Conservation (phyloP, 208 protist species). For the Angomonas deanei region DNA sequence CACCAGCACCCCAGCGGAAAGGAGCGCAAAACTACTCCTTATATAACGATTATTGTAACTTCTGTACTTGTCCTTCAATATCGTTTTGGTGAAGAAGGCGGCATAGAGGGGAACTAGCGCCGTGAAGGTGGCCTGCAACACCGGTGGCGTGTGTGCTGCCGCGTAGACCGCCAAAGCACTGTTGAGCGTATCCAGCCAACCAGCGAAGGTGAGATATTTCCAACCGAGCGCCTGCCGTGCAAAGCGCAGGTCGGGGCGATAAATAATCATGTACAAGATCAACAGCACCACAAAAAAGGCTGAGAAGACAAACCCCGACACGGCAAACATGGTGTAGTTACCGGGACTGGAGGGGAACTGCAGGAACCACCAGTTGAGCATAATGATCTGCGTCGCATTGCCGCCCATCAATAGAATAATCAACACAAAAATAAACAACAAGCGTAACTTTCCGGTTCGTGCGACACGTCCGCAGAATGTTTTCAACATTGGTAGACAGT, state of each 20-base stretch:
- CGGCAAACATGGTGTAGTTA: constrained; percentile 75
- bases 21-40: constrained; percentile 28
- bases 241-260: constrained; percentile 48
- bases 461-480: not conserved
- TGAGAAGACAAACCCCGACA: constrained; percentile 55
- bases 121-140: constrained; percentile 57
- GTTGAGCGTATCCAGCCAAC: constrained; percentile 36
- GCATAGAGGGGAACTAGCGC: constrained; percentile 44
- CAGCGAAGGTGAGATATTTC: constrained; percentile 31
- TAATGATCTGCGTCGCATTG: constrained; percentile 71
- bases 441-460: constrained; percentile 10
- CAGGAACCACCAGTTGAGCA: constrained; percentile 77
- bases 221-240: constrained; percentile 18
- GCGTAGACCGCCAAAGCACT: constrained; percentile 53
- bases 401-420: constrained; percentile 56
- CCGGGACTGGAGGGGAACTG: constrained; percentile 53
- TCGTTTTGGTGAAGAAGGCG: constrained; percentile 37
- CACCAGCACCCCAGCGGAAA: constrained; percentile 32
- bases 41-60: constrained; percentile 32
- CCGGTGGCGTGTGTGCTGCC: constrained; percentile 46
- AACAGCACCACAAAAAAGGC: constrained; percentile 58
- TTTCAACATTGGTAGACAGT: not conserved
- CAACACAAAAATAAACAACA: constrained; percentile 36
- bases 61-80: constrained; percentile 34
- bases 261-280: constrained; percentile 34